These are phyloP conservation scores for Fusarium pseudograminearum DNA, from an alignment of 2,329 filamentous ascomycete genomes.

Conservation along the genomic window DNA sequence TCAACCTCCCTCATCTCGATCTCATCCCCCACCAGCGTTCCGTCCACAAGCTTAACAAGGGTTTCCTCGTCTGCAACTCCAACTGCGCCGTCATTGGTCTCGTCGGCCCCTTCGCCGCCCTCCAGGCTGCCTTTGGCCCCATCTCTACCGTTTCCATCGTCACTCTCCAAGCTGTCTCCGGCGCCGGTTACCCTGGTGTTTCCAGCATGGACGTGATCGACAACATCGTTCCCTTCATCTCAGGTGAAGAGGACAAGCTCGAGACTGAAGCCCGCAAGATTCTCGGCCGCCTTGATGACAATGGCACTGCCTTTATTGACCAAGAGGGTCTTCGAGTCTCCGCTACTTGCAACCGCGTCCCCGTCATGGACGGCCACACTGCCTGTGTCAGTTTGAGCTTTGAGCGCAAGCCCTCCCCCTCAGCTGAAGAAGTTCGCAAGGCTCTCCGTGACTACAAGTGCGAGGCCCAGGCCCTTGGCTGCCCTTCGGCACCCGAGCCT, in stretches of 20 bases:
- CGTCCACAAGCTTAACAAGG: constrained; percentile 78
- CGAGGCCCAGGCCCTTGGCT: constrained; percentile 85
- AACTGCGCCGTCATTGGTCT: constrained; percentile 98
- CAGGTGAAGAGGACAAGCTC: constrained; percentile 95
- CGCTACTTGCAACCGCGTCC: constrained; percentile 91
- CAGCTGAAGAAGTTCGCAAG: constrained; percentile 79
- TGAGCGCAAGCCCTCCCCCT: constrained; percentile 78
- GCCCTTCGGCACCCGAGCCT: constrained; percentile 83
- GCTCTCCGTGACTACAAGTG: constrained; percentile 84
- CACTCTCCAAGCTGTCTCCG: constrained; percentile 94
- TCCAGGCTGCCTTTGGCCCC: constrained; percentile 86
- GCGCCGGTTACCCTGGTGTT: constrained; percentile 90
- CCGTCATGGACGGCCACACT: constrained; percentile 95
- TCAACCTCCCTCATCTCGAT: constrained; percentile 89
- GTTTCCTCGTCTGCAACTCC: constrained; percentile 96
- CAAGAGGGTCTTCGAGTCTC: constrained; percentile 81
- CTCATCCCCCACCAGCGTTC: constrained; percentile 90
- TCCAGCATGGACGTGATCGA: constrained; percentile 96
- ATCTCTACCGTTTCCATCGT: constrained; percentile 83
- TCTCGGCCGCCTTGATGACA: constrained; percentile 78
- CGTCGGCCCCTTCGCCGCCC: constrained; percentile 92
- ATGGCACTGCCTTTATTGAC: constrained; percentile 80
- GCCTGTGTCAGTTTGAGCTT: constrained; percentile 93
- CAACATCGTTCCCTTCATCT: constrained; percentile 94
- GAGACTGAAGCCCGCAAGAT: constrained; percentile 97